Base-by-base conservation (phyloP, 1,284 basidiomycete species). In the Rhodotorula glutinis region DNA sequence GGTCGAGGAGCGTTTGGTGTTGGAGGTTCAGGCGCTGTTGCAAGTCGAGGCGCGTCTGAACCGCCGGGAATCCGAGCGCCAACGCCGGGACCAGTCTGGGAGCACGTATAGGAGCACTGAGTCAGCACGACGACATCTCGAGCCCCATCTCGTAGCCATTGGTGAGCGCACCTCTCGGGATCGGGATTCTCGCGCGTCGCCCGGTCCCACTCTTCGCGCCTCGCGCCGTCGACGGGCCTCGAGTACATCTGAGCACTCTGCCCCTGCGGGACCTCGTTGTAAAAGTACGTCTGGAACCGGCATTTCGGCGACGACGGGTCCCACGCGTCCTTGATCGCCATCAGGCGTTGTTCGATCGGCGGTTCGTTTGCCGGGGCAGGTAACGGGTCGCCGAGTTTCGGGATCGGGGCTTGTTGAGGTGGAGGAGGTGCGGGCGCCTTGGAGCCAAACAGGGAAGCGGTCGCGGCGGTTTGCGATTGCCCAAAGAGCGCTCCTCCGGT, bases 161-260 rank as follows among this genome's bases (percentile, higher is more conserved):
- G 30, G 30, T 17, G 23, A 51, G 25, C 14, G 25, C 33, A 73
- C 71, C 60, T 47, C 41, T 73, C 71, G 0, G 71, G 71, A 58
- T 73, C 71, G 8, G 71, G 71, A 40, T 73, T 73, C 57, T 71
- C 67, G 55, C 66, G 43, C 44, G 64, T 53, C 7, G 71, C 71
- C 33, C 62, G 64, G 41, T 53, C 40, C 71, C 71, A 73, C 33
- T 55, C 65, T 47, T 62, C 60, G 29, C 64, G 58, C 17, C 67
- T 64, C 40, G 62, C 69, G 7, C 58, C 58, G 4, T 53, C 54
- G n/a, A 65, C 66, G 44, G 69, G 69, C 29, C 49, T 59, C 9
- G 27, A 55, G 43, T 65, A 73, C 58, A 47, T 49, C 25, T 49
- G 56, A 17, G 60, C 64, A 2, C 38, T 49, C 30, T 63, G 67